phyloP scores from a whole-genome alignment of 2,329 filamentous ascomycete genomes.

The Aspergillus clavatus region DNA sequence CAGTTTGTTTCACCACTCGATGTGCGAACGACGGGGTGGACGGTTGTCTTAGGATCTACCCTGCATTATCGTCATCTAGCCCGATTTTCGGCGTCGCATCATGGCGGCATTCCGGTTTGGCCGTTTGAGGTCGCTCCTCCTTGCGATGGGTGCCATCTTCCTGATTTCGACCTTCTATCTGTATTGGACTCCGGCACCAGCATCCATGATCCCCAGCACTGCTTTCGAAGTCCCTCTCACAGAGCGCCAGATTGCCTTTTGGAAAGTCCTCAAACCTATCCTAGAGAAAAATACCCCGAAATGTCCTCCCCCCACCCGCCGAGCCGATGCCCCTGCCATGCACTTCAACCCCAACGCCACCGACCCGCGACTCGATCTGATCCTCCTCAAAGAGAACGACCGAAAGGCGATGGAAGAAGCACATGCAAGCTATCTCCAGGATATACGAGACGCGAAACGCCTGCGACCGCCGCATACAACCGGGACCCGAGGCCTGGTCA shows the following conservation, averaged over 20 bases:
- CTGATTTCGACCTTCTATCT: constrained; percentile 34
- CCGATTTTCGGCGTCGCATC: neutral
- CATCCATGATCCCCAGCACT: constrained; percentile 29
- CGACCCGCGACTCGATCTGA: constrained; percentile 32
- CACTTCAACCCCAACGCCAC: constrained; percentile 29
- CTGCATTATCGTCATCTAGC: neutral
- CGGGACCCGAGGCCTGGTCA: constrained; percentile 47
- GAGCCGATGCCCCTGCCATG: constrained; percentile 18
- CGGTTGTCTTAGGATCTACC: constrained; percentile 1
- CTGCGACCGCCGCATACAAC: constrained; percentile 34
- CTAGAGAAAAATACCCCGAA: constrained; percentile 30
- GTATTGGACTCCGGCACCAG: constrained; percentile 33
- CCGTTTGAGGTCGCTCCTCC: constrained; percentile 26
- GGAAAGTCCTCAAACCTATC: constrained; percentile 33
- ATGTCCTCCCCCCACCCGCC: constrained; percentile 26
- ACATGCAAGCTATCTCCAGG: constrained; percentile 39
- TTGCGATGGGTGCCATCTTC: constrained; percentile 24
- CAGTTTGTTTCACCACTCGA: too few relatives aligned
- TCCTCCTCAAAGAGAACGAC: constrained; percentile 31
- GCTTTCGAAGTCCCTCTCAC: constrained; percentile 31
- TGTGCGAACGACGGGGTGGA: too few relatives aligned
- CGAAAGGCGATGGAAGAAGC: constrained; percentile 33
- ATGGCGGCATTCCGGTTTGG: constrained; percentile 28
- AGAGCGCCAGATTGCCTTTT: constrained; percentile 35
- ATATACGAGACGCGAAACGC: constrained; percentile 24